These are phyloP conservation scores for Leccinum broughii DNA, from an alignment of 768 basidiomycete genomes.

Conservation along the genomic window DNA sequence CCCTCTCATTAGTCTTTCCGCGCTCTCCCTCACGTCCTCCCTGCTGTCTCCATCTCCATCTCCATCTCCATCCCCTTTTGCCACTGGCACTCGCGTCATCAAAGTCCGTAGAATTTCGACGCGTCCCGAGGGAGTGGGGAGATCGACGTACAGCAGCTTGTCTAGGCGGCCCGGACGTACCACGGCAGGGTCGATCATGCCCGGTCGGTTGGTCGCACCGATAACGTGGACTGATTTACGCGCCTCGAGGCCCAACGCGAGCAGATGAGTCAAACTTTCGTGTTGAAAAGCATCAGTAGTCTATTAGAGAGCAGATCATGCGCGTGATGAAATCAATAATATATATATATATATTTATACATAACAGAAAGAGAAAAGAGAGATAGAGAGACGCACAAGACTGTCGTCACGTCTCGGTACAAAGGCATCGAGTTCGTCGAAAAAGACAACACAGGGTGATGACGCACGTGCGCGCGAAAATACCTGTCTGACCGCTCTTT, in stretches of 20 bases:
- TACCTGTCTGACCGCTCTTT: slow-evolving; percentile 90
- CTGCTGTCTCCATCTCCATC: neutral
- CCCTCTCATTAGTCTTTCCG: slow-evolving; percentile 59
- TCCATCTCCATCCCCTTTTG: neutral
- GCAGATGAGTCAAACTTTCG: slow-evolving; percentile 83
- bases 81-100: slow-evolving; percentile 66
- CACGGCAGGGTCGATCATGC: slow-evolving; percentile 98
- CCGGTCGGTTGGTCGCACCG: slow-evolving; percentile 91
- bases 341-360: no score
- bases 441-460: slow-evolving; percentile 93
- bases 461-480: slow-evolving; percentile 94
- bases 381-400: slow-evolving; percentile 52
- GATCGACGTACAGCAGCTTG: slow-evolving; percentile 91
- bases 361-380: neutral
- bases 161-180: slow-evolving; percentile 92
- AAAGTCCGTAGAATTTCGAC: slow-evolving; percentile 83
- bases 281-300: neutral
- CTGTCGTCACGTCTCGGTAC: slow-evolving; percentile 89
- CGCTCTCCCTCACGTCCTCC: slow-evolving; percentile 19
- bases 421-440: slow-evolving; percentile 91
- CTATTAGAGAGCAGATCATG: neutral
- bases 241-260: slow-evolving; percentile 84
- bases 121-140: slow-evolving; percentile 72
- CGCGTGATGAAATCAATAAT: neutral
- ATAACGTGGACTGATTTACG: slow-evolving; percentile 91